A percentile compares a stretch with the other conserved stretches of the same genome.
phyloP scores from a whole-genome alignment of 148 eudicot genomes.

The Talinum fruticosum region DNA sequence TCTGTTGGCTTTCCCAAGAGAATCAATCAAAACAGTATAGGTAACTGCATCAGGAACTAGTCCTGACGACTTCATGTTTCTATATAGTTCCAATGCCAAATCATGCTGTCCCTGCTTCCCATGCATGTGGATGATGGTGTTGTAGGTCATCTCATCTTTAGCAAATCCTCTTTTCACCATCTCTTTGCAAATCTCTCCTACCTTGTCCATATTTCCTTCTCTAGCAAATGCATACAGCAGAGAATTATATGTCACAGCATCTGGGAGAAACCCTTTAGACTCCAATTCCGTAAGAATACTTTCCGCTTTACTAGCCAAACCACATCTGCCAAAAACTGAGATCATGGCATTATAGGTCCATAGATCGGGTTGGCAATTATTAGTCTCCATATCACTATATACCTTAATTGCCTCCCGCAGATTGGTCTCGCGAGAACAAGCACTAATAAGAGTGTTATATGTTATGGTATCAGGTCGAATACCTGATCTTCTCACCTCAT shows the following conservation, averaged over 20 bases:
- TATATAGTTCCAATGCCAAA: constrained; percentile 57
- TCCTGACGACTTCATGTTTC: constrained; percentile 73
- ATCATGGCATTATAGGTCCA: constrained; percentile 99
- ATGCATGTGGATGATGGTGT: constrained; percentile 92
- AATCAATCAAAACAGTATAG: constrained; percentile 83
- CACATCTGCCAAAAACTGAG: constrained; percentile 91
- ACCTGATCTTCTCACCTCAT: constrained; percentile 75
- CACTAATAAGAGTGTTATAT: constrained; percentile 96
- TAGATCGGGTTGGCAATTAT: constrained; percentile 88
- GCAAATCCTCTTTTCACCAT: constrained; percentile 80
- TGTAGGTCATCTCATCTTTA: constrained; percentile 93
- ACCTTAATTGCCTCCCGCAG: constrained; percentile 82
- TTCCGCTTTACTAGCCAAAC: constrained; percentile 67
- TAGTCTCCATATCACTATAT: constrained; percentile 72
- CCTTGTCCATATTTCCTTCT: constrained; percentile 77
- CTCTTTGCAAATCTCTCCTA: constrained; percentile 58
- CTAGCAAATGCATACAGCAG: constrained; percentile 82
- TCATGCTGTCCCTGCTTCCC: constrained; percentile 76
- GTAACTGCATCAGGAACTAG: constrained; percentile 89
- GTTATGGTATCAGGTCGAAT: constrained; percentile 90
- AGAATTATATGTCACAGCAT: constrained; percentile 95
- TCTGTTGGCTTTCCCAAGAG: constrained; percentile 81
- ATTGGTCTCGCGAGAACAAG: constrained; percentile 87
- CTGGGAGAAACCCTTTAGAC: constrained; percentile 78
- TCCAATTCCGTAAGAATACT: constrained; percentile 56